Base-by-base conservation (phyloP, 2,329 filamentous ascomycete genomes). In the Pleurostoma richardsiae region DNA sequence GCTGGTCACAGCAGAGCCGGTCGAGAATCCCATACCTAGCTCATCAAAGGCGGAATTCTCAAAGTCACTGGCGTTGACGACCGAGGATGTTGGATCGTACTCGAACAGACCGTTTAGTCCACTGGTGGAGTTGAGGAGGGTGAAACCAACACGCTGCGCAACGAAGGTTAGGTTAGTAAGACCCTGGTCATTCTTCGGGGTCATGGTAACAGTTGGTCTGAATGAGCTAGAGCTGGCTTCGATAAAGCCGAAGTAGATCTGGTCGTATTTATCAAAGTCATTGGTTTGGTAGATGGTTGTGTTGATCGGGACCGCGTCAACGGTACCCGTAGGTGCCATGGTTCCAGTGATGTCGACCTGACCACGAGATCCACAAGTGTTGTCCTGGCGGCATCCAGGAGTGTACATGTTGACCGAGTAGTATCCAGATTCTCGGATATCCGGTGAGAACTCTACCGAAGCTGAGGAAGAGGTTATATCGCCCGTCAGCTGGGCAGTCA, bases 201-300 rank as follows among this genome's bases (percentile, higher is more conserved):
- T 77, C 40, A 99, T 70, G 0, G 87, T 95, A 44, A 99, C 83
- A 4, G 80, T 81, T 10, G 92, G 90, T 39, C 83, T 83, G 73
- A 96, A 96, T 26, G 77, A 79, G 52, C 71, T 72, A 7, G 80
- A 85, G 45, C 79, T 83, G 45, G 84, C 83, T 60, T 97, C 90
- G 45, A 99, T 82, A 54, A 83, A 83, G 41, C 91, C 94, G 54
- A 85, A 86, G 67, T 90, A 96, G 49, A 99, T 83, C 55, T 88
- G 84, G 61, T 99, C 94, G 60, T 95, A 97, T 67, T 99, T 99
- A 72, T 97, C 92, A 64, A 85, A 95, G 62, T 95, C 80, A 68
- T 99, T 99, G 19, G 91, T 96, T 66, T 99, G 94, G 62, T 80
- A 95, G 6, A 96, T 70, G 1, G 79, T 76, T 1, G 75, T 80